These are phyloP conservation scores for Coprinopsis cinerea DNA, from an alignment of 768 basidiomycete genomes.

Conservation along the genomic window DNA sequence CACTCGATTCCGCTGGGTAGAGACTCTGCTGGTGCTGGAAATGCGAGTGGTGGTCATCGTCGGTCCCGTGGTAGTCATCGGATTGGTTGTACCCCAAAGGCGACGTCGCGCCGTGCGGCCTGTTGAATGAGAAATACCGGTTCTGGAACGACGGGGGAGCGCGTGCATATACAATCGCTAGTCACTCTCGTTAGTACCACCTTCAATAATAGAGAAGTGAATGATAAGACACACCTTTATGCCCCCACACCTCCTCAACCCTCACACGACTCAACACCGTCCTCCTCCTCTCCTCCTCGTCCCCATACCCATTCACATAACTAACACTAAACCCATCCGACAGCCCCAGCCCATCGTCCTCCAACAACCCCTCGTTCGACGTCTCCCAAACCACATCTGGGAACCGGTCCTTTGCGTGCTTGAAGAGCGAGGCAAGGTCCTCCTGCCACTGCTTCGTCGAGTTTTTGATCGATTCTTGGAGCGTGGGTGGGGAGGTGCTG, in stretches of 20 bases:
- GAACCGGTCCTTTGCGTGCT: conserved; percentile 83
- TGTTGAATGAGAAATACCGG: conserved; percentile 77
- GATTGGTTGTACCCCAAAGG: conserved; percentile 25
- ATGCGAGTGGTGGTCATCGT: not conserved
- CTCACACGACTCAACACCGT: conserved; percentile 16
- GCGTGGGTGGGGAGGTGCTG: conserved; percentile 46
- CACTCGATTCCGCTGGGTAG: conserved; percentile 51
- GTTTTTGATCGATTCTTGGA: conserved; percentile 59
- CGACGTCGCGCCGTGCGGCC: conserved; percentile 47
- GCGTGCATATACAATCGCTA: conserved; percentile 91
- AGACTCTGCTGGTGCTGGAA: too few relatives aligned
- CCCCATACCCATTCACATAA: not conserved
- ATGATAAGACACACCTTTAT: conserved; percentile 72
- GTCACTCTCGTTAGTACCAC: not conserved
- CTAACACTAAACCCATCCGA: not conserved
- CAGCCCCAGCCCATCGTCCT: conserved; percentile 34
- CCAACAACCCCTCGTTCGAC: conserved; percentile 27
- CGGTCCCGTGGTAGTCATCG: not conserved
- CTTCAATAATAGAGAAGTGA: not conserved
- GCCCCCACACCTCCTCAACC: conserved; percentile 77
- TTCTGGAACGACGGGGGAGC: conserved; percentile 89
- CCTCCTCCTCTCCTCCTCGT: not conserved
- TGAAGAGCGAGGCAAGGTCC: conserved; percentile 76
- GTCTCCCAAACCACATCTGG: conserved; percentile 97
- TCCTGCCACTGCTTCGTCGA: conserved; percentile 74